Evolutionary conservation across 441 rosid species (phyloP).

Genomic region (Aleurites moluccanus): DNA sequence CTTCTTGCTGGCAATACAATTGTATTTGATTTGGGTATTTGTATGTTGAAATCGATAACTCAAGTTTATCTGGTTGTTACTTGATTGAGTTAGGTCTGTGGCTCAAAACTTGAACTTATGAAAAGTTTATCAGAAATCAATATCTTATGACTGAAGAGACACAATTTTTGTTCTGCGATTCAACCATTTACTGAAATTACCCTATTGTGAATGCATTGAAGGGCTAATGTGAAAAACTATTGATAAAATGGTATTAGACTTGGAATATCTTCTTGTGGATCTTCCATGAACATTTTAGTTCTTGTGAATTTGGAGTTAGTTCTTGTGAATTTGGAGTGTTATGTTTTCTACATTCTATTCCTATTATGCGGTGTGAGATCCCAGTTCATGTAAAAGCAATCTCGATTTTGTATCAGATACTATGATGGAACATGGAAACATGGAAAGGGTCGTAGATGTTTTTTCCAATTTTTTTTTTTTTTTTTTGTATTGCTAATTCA

Average conservation of each 20-base stretch:
- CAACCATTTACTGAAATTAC: background rate
- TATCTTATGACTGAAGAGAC: background rate
- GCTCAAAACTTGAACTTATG: background rate
- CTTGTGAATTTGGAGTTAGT: constrained; percentile 2
- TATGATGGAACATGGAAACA: background rate
- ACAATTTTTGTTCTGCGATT: background rate
- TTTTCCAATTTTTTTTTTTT: background rate
- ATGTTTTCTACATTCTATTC: constrained; percentile 6
- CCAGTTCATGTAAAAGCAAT: background rate
- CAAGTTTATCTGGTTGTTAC: background rate
- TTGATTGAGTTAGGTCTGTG: background rate
- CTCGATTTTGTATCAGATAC: background rate
- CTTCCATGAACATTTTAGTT: background rate
- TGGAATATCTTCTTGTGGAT: background rate
- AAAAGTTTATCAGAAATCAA: background rate
- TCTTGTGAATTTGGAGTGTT: background rate
- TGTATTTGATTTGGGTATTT: background rate
- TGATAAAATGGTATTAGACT: background rate
- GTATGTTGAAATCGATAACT: background rate
- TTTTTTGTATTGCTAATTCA: background rate
- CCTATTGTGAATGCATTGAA: background rate
- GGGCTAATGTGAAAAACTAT: background rate
- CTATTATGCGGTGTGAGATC: background rate
- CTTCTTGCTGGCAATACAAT: background rate
- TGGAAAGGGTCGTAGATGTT: background rate